Percentiles rank a stretch among this genome's conserved stretches.
phyloP scores from a whole-genome alignment of 345 rosid genomes.

The Lenwebbia sp. region DNA sequence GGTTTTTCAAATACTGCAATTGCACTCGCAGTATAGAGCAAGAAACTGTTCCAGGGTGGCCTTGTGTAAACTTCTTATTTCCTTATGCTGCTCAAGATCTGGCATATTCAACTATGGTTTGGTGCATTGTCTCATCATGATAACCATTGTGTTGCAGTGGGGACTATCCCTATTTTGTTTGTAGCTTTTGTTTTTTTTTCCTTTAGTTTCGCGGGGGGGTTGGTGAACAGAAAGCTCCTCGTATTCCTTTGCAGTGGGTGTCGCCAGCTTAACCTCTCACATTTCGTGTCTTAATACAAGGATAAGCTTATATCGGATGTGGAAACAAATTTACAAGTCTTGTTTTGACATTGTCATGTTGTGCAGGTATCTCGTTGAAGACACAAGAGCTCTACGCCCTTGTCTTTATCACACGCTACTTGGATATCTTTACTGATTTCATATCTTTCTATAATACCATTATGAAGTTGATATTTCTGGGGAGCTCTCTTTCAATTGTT shows the following conservation, averaged over 20 bases:
- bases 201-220: background rate
- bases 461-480: constrained; percentile 78
- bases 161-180: background rate
- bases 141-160: background rate
- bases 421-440: constrained; percentile 70
- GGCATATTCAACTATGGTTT: background rate
- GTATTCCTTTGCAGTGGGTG: background rate
- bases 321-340: background rate
- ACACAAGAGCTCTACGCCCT: constrained; percentile 75
- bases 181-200: background rate
- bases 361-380: constrained; percentile 75
- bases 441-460: constrained; percentile 58
- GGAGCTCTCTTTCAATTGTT: constrained; percentile 70
- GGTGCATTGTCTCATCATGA: background rate
- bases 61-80: background rate
- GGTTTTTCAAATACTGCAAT: background rate
- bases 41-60: background rate
- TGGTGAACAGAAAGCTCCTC: background rate
- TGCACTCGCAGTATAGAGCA: background rate
- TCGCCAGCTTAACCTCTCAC: background rate
- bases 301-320: background rate
- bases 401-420: constrained; percentile 63
- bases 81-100: background rate
- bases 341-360: background rate
- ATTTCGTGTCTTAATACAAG: background rate